Evolutionary conservation across 2,329 filamentous ascomycete genomes (phyloP), one percentile per base, ranked within the genome.

Genomic region (Fusarium burgessii): DNA sequence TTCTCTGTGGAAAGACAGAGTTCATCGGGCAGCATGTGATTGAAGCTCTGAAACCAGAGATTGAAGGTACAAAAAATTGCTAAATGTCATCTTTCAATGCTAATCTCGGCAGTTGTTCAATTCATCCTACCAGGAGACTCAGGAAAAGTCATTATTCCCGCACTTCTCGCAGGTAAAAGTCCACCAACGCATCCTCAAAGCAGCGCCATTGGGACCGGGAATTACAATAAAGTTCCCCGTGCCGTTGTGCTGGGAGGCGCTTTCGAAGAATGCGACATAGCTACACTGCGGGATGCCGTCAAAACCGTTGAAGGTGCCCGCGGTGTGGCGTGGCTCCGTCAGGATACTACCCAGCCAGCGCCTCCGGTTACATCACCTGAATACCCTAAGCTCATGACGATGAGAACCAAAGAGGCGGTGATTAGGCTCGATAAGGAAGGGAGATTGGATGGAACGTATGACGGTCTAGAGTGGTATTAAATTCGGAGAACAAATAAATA

Each of bases 1-100:
- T 72, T 8, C 49, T 72, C 5, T 72, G 69, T 4, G 69, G 65
- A 20, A 72, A 72, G 25, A 57, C 69, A 14, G 69, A 72, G 17
- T 58, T 35, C 2, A 57, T 72, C 2, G 69, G 69, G 0, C 36
- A 32, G 9, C 54, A 20, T 5, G 65, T 72, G 7, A 56, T 70
- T 15, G 65, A 58, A 2, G 33, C 69, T 2, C 11, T 72, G 2
- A 72, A 59, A 40, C 69, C 69, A 0, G 69, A 72, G 25, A 66
- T 72, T 4, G 69, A 72, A 57, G 69, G 69, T 51, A 42, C 10
- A 7, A 17, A 1, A 17, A 8, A 23, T 23, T 2, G 4, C 12
- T 12, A 10, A 17, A 6, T 18, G 7, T 1, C 3, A 3, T 18
- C 14, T 6, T 6, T 1, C 14, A 3, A 15, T 20, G 6, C 32